Percentiles rank a stretch among this genome's conserved stretches.
Evolutionary conservation across 2,329 filamentous ascomycete species (phyloP).

Genomic region (Raffaelea arxii): DNA sequence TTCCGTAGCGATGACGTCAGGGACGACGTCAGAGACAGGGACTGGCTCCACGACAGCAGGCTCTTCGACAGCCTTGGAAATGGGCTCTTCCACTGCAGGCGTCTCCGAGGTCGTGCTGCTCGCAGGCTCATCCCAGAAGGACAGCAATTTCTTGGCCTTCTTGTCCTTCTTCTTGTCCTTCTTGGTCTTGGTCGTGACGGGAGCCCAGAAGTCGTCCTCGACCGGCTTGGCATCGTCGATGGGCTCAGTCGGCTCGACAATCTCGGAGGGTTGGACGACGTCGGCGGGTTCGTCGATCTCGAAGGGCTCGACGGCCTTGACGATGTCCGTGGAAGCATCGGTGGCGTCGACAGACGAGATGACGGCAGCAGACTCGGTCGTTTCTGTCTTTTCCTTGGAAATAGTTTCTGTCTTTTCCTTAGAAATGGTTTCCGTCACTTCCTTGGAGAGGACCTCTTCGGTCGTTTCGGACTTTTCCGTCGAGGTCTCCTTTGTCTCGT

Average conservation of each 20-base stretch:
- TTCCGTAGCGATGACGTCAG: too few relatives aligned
- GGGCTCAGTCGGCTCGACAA: not conserved
- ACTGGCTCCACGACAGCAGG: not conserved
- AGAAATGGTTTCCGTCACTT: too few relatives aligned
- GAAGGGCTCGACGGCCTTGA: not conserved
- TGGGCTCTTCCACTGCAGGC: not conserved
- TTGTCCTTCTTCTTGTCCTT: constrained; percentile 6
- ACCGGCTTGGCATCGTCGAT: not conserved
- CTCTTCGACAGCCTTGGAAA: not conserved
- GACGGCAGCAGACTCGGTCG: not conserved
- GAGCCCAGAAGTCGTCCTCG: not conserved
- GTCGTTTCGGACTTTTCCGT: too few relatives aligned
- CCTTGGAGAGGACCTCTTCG: too few relatives aligned
- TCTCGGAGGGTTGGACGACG: not conserved
- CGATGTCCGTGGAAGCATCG: not conserved
- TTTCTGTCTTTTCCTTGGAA: too few relatives aligned
- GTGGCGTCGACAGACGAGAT: not conserved
- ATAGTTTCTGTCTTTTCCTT: too few relatives aligned
- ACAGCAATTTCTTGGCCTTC: not conserved
- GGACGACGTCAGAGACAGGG: not conserved
- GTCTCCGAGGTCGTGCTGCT: too few relatives aligned
- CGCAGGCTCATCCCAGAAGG: not conserved
- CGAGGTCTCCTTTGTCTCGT: too few relatives aligned
- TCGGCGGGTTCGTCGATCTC: not conserved
- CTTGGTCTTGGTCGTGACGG: not conserved